Evolutionary conservation across 768 basidiomycete species (phyloP).

Genomic region (Lactarius quietus): DNA sequence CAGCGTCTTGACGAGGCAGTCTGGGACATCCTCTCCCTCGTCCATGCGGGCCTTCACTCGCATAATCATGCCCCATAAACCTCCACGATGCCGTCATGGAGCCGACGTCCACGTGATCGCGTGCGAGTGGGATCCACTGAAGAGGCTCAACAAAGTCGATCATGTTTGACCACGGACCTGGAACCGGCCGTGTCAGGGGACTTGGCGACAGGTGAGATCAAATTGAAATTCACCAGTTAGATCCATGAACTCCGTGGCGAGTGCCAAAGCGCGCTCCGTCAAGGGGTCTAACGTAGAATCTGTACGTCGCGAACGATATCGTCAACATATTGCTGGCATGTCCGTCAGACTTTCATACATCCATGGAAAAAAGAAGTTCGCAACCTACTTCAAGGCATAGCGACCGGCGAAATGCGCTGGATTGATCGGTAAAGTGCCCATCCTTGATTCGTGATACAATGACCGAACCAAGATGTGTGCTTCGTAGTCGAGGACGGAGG

Average conservation of each 20-base stretch:
- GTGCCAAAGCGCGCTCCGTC: conserved; percentile 35
- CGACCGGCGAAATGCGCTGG: conserved; percentile 40
- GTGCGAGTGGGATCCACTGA: conserved; percentile 40
- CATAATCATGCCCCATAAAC: conserved; percentile 36
- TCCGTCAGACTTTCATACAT: conserved; percentile 3
- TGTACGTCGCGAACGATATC: conserved; percentile 43
- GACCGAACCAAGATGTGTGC: conserved; percentile 39
- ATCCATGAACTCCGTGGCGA: conserved; percentile 45
- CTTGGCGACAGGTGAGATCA: neutral
- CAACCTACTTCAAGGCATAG: conserved; percentile 31
- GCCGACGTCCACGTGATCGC: conserved; percentile 38
- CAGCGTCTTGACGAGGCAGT: conserved; percentile 36
- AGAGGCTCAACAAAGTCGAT: conserved; percentile 45
- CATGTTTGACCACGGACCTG: conserved; percentile 43
- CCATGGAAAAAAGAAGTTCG: neutral
- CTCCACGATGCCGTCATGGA: conserved; percentile 36
- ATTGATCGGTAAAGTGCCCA: conserved; percentile 37
- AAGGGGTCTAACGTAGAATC: conserved; percentile 38
- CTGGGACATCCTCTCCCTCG: conserved; percentile 33
- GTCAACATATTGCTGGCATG: conserved; percentile 44
- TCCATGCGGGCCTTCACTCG: conserved; percentile 33
- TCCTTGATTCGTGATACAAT: conserved; percentile 35
- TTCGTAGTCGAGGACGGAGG: conserved; percentile 39
- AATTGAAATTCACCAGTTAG: conserved; percentile 27
- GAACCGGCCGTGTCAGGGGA: neutral